Conservation (phyloP, 352 stramenopile genomes). For the Halophytophthora batemanensis region DNA sequence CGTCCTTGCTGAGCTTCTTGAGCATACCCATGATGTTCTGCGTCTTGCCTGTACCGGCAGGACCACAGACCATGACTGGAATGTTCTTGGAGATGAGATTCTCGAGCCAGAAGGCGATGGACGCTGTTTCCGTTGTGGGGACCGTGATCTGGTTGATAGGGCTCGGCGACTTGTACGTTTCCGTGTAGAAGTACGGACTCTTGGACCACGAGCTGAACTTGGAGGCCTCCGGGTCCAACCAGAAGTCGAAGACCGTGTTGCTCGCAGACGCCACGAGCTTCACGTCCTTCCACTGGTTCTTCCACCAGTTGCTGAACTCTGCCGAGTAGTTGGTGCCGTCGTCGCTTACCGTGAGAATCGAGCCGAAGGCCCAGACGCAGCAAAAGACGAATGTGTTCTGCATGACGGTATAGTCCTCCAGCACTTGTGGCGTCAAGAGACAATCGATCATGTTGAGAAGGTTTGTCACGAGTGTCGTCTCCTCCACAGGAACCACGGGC, state of each 20-base stretch:
- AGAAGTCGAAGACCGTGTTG: conserved; percentile 98
- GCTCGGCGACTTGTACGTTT: conserved; percentile 80
- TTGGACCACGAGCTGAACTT: conserved; percentile 95
- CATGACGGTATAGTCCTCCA: conserved; percentile 76
- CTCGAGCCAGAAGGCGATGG: conserved; percentile 95
- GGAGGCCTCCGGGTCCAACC: conserved; percentile 89
- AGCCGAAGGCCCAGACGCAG: conserved; percentile 94
- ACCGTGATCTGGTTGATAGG: conserved; percentile 91
- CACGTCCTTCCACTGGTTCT: conserved; percentile 94
- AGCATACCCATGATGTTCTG: conserved; percentile 94
- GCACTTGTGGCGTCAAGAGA: conserved; percentile 76
- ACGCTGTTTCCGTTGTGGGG: conserved; percentile 94
- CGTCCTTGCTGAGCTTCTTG: conserved; percentile 89
- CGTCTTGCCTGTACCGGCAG: conserved; percentile 94
- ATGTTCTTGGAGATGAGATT: conserved; percentile 89
- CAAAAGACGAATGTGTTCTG: conserved; percentile 95
- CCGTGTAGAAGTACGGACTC: conserved; percentile 93
- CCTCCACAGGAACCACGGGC: conserved; percentile 91
- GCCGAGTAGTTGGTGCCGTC: conserved; percentile 94
- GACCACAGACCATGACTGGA: conserved; percentile 94
- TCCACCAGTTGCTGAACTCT: conserved; percentile 96
- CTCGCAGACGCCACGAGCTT: conserved; percentile 91
- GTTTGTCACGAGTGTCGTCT: conserved; percentile 92
- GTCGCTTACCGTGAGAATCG: conserved; percentile 89
- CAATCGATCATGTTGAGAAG: conserved; percentile 95